Percentiles rank a stretch among this genome's conserved stretches.
Conservation (phyloP, 352 stramenopile species). For the Phytophthora hybrid region DNA sequence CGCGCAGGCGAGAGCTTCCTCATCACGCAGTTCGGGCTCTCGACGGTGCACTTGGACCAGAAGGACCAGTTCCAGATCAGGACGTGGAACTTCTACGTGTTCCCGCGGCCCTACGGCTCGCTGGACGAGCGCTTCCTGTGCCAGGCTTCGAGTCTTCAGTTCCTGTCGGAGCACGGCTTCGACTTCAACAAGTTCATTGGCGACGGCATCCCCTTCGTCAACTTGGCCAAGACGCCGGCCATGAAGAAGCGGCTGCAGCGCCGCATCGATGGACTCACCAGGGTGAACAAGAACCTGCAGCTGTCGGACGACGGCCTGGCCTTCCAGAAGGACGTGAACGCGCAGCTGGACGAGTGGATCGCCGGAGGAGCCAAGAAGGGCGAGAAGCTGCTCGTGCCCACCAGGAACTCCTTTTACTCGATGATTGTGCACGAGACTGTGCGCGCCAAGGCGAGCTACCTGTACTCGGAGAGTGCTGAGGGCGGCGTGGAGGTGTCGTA, state of each 20-base stretch:
- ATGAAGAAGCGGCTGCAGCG: conserved; percentile 67
- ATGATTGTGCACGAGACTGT: conserved; percentile 79
- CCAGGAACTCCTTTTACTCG: conserved; percentile 75
- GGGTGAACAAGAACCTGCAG: conserved; percentile 63
- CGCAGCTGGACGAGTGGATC: conserved; percentile 65
- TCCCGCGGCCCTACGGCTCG: conserved; percentile 69
- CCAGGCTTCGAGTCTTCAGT: conserved; percentile 83
- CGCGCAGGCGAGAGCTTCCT: conserved; percentile 80
- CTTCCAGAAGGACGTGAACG: conserved; percentile 57
- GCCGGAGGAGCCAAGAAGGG: conserved; percentile 57
- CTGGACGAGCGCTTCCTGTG: conserved; percentile 82
- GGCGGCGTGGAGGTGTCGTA: conserved; percentile 68
- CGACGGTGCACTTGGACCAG: conserved; percentile 73
- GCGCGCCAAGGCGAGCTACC: conserved; percentile 59
- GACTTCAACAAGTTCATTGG: conserved; percentile 90
- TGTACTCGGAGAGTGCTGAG: conserved; percentile 64
- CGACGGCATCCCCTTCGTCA: conserved; percentile 85
- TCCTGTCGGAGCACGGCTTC: conserved; percentile 85
- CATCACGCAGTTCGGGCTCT: conserved; percentile 86
- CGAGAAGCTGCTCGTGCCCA: conserved; percentile 59
- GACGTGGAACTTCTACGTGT: conserved; percentile 92
- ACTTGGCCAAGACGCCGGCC: conserved; percentile 53
- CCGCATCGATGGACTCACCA: conserved; percentile 66
- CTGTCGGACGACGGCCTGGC: conserved; percentile 56
- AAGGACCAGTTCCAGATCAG: conserved; percentile 66